Evolutionary conservation across 1,284 basidiomycete genomes (phyloP).

Genomic region (Tilletia horrida): DNA sequence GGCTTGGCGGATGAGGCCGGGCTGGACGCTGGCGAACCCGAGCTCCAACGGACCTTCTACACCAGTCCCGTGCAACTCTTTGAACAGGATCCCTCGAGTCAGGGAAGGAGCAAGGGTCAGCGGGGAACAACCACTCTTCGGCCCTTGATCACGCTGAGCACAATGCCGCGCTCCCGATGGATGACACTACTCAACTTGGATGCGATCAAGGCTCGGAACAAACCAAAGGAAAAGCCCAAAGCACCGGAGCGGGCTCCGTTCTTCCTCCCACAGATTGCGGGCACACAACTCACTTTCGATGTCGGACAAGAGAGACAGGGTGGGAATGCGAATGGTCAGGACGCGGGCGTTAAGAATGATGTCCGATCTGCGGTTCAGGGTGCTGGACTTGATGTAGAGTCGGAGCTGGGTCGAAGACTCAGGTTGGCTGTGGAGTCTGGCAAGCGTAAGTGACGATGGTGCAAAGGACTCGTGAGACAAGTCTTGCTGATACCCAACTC

Average conservation of each 20-base stretch:
- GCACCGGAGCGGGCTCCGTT: constrained; percentile 93
- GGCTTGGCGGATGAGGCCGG: constrained; percentile 16
- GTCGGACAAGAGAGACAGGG: constrained; percentile 20
- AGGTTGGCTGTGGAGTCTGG: constrained; percentile 26
- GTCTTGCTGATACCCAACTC: not conserved
- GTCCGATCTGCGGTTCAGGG: not conserved
- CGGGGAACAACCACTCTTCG: not conserved
- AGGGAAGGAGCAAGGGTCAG: not conserved
- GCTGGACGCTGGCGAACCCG: constrained; percentile 34
- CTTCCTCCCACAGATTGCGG: constrained; percentile 82
- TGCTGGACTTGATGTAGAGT: constrained; percentile 10
- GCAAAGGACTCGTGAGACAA: too few relatives aligned
- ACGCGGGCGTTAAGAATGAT: not conserved
- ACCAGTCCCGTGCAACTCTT: constrained; percentile 60
- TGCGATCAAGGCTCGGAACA: constrained; percentile 84
- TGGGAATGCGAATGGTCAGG: not conserved
- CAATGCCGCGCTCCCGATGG: constrained; percentile 89
- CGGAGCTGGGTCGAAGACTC: constrained; percentile 28
- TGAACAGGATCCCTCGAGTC: constrained; percentile 14
- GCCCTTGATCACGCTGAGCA: constrained; percentile 71
- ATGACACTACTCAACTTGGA: constrained; percentile 93
- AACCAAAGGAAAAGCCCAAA: constrained; percentile 91
- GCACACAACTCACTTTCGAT: constrained; percentile 21
- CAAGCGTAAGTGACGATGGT: constrained; percentile 16
- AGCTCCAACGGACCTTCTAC: constrained; percentile 38